Conservation (phyloP, 805 yeast species). For the Hanseniaspora taiwanica region DNA sequence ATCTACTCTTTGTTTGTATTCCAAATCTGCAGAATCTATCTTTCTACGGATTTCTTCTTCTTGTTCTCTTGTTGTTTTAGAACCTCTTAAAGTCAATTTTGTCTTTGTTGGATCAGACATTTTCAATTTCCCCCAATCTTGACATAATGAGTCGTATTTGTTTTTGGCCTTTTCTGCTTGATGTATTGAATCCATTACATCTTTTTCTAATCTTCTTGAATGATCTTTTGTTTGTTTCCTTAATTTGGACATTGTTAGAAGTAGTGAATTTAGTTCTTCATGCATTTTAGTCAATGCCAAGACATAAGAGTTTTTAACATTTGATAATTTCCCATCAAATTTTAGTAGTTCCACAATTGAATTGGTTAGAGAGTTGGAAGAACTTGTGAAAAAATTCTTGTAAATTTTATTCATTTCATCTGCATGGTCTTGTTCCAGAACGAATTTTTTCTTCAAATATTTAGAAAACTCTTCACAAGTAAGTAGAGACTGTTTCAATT, state of each 20-base stretch:
- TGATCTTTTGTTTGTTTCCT: conserved; percentile 75
- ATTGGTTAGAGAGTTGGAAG: conserved; percentile 42
- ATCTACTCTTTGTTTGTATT: conserved; percentile 67
- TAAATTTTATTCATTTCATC: conserved; percentile 63
- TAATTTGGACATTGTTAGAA: conserved; percentile 53
- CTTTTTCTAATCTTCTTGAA: conserved; percentile 70
- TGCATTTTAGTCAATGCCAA: conserved; percentile 73
- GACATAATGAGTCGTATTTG: conserved; percentile 66
- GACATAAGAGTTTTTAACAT: conserved; percentile 64
- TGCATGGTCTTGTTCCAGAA: conserved; percentile 66
- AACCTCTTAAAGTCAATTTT: conserved; percentile 66
- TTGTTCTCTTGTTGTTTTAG: conserved; percentile 65
- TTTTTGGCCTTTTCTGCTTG: conserved; percentile 80
- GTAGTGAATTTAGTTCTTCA: conserved; percentile 66
- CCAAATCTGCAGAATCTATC: conserved; percentile 74
- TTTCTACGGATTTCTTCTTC: conserved; percentile 80
- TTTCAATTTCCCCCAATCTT: conserved; percentile 73
- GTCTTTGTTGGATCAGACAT: conserved; percentile 75
- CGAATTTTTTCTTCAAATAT: conserved; percentile 65
- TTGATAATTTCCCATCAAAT: conserved; percentile 63
- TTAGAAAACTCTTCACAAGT: conserved; percentile 79
- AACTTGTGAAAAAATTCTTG: conserved; percentile 26
- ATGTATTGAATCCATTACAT: conserved; percentile 66
- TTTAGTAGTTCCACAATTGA: conserved; percentile 58
- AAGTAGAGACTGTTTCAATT: conserved; percentile 66